These are phyloP conservation scores for Graphilbum sp. DNA, from an alignment of 2,329 filamentous ascomycete genomes.

Conservation along the genomic window DNA sequence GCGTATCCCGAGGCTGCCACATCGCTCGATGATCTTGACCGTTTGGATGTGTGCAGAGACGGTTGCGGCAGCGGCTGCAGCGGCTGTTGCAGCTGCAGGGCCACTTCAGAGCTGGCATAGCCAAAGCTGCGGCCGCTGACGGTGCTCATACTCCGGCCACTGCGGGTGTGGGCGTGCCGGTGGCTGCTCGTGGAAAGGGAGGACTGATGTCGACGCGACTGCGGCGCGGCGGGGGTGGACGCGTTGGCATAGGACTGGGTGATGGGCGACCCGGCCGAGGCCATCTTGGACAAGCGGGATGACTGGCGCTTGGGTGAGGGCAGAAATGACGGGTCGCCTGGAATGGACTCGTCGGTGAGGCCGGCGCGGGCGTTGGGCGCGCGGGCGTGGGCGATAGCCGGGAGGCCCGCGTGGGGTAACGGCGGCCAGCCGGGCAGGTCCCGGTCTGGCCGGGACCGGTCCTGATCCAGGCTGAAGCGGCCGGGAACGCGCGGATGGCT, in stretches of 20 bases:
- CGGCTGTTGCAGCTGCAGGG: slow-evolving; percentile 12
- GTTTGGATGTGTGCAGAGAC: slow-evolving; percentile 17
- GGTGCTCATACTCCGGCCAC: slow-evolving; percentile 32
- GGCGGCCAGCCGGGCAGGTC: slow-evolving; percentile 10
- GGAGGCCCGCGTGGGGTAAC: slow-evolving; percentile 20
- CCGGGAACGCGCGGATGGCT: slow-evolving; percentile 1
- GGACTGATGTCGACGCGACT: not conserved
- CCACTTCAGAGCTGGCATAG: slow-evolving; percentile 16
- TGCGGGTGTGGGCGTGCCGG: slow-evolving; percentile 26
- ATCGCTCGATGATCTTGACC: not conserved
- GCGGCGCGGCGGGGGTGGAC: not conserved
- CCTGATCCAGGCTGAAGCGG: slow-evolving; percentile 8
- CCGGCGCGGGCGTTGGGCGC: slow-evolving; percentile 47
- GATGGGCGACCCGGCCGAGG: slow-evolving; percentile 4
- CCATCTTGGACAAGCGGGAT: slow-evolving; percentile 34
- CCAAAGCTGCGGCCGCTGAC: slow-evolving; percentile 21
- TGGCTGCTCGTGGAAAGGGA: not conserved
- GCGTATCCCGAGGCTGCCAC: not conserved
- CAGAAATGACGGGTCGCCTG: slow-evolving; percentile 44
- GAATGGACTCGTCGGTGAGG: slow-evolving; percentile 43
- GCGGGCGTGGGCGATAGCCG: slow-evolving; percentile 38
- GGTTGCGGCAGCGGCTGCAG: slow-evolving; percentile 1
- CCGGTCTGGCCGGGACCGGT: not conserved
- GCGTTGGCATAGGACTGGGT: not conserved
- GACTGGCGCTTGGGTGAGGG: slow-evolving; percentile 33